phyloP scores from a whole-genome alignment of 306 rosid genomes.

The Cucurbita argyrosperma region DNA sequence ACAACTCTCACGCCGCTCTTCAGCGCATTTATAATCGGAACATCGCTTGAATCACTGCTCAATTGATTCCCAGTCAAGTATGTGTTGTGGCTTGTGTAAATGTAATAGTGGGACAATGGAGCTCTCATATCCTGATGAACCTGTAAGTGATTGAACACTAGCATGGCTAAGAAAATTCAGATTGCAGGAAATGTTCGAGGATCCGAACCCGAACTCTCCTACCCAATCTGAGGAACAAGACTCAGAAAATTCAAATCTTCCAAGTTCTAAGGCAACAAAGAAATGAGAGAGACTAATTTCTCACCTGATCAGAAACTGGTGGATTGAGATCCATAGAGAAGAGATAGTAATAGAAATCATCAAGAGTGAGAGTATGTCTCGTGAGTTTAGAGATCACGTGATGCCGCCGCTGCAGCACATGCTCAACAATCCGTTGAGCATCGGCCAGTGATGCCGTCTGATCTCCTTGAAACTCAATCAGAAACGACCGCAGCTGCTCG shows the following conservation, averaged over 20 bases:
- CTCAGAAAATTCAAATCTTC: background rate
- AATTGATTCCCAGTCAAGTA: conserved; percentile 92
- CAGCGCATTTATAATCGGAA: conserved; percentile 65
- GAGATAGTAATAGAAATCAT: conserved; percentile 50
- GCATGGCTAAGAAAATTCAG: conserved; percentile 3
- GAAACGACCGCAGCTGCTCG: conserved; percentile 39
- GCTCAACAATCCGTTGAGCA: conserved; percentile 23
- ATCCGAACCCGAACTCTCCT: background rate
- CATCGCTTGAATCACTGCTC: conserved; percentile 81
- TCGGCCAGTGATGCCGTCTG: conserved; percentile 18
- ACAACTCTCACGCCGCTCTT: conserved; percentile 62
- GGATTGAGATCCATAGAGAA: conserved; percentile 42
- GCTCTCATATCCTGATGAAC: conserved; percentile 91
- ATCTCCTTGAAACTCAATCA: conserved; percentile 46
- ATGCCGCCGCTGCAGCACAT: conserved; percentile 18
- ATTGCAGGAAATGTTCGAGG: background rate
- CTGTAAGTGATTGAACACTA: conserved; percentile 21
- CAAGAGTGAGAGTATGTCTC: conserved; percentile 19
- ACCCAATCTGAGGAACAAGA: background rate
- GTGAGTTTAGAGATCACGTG: conserved; percentile 5
- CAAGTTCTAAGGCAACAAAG: background rate
- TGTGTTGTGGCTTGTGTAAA: conserved; percentile 93
- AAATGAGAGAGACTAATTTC: background rate
- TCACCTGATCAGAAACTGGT: conserved; percentile 42
- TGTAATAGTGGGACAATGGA: conserved; percentile 87